These are phyloP conservation scores for Neurospora pannonica DNA, from an alignment of 495 filamentous ascomycete species.

Conservation along the genomic window DNA sequence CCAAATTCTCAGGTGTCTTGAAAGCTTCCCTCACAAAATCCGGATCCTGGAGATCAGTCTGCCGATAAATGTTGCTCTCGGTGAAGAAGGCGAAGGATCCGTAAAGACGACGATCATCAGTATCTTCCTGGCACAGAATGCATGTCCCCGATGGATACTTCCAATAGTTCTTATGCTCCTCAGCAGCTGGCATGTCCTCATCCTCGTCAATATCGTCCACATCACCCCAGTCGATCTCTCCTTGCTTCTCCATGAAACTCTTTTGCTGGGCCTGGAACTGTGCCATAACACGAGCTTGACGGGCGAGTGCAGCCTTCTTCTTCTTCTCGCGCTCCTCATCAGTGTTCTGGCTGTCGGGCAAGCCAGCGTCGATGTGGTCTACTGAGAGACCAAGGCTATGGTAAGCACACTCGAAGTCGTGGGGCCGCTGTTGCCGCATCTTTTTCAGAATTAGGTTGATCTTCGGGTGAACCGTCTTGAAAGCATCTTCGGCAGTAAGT, in stretches of 20 bases:
- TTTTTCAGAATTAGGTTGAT: constrained; percentile 76
- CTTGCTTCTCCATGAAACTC: constrained; percentile 80
- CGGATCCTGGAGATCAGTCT: constrained; percentile 69
- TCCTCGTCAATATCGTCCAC: constrained; percentile 54
- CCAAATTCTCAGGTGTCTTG: constrained; percentile 67
- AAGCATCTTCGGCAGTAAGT: constrained; percentile 62
- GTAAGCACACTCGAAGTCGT: constrained; percentile 54
- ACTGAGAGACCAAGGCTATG: constrained; percentile 38
- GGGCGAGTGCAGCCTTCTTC: constrained; percentile 78
- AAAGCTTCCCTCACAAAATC: constrained; percentile 80
- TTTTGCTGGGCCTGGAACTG: constrained; percentile 96
- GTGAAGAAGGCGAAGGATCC: constrained; percentile 86
- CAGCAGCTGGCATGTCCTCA: constrained; percentile 54
- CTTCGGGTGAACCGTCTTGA: constrained; percentile 73
- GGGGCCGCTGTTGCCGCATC: constrained; percentile 73
- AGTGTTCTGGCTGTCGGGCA: constrained; percentile 43
- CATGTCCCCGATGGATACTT: constrained; percentile 93
- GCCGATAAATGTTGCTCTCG: constrained; percentile 77
- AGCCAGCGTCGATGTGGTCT: constrained; percentile 44
- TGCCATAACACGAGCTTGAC: constrained; percentile 89
- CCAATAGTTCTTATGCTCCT: constrained; percentile 67
- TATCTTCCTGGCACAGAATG: constrained; percentile 93
- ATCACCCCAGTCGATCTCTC: constrained; percentile 75
- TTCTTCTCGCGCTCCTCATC: constrained; percentile 71
- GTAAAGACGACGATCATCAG: constrained; percentile 77